phyloP scores from a whole-genome alignment of 768 basidiomycete genomes.

The Phylloporus sp. region DNA sequence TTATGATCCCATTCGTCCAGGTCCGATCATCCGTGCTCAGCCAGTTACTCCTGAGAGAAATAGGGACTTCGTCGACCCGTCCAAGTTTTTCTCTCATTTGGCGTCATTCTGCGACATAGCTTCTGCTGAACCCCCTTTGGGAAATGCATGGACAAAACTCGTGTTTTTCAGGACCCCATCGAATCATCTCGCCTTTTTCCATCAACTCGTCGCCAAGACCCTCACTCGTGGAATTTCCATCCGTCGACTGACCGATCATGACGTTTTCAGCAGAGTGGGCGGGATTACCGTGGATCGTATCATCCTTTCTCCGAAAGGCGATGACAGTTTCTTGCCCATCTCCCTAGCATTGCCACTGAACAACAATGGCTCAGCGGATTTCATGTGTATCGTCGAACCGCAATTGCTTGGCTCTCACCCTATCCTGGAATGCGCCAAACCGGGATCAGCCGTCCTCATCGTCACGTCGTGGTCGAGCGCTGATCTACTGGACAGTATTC shows the following conservation, averaged over 20 bases:
- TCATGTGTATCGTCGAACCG: slow-evolving; percentile 73
- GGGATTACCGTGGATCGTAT: slow-evolving; percentile 69
- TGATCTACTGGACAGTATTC: slow-evolving; percentile 70
- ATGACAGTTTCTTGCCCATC: slow-evolving; percentile 45
- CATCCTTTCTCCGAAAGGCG: slow-evolving; percentile 48
- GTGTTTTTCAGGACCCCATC: slow-evolving; percentile 52
- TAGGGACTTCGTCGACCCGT: slow-evolving; percentile 45
- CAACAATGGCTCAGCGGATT: slow-evolving; percentile 54
- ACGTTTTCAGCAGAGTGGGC: slow-evolving; percentile 70
- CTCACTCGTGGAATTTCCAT: slow-evolving; percentile 51
- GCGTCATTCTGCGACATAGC: slow-evolving; percentile 24
- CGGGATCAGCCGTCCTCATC: slow-evolving; percentile 68
- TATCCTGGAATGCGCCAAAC: slow-evolving; percentile 62
- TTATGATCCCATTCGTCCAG: slow-evolving; percentile 37
- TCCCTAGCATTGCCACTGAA: slow-evolving; percentile 56
- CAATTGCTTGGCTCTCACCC: slow-evolving; percentile 75
- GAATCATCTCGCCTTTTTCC: slow-evolving; percentile 43
- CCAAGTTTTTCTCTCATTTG: slow-evolving; percentile 44
- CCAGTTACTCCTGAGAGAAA: slow-evolving; percentile 56
- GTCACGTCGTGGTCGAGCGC: slow-evolving; percentile 69
- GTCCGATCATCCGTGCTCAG: slow-evolving; percentile 48
- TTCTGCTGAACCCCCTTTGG: slow-evolving; percentile 24
- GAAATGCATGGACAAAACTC: slow-evolving; percentile 36
- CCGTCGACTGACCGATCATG: slow-evolving; percentile 65
- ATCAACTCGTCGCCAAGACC: slow-evolving; percentile 52